These are phyloP conservation scores for Globisporangium cylindrosporum DNA, from an alignment of 352 stramenopile species.

Conservation along the genomic window DNA sequence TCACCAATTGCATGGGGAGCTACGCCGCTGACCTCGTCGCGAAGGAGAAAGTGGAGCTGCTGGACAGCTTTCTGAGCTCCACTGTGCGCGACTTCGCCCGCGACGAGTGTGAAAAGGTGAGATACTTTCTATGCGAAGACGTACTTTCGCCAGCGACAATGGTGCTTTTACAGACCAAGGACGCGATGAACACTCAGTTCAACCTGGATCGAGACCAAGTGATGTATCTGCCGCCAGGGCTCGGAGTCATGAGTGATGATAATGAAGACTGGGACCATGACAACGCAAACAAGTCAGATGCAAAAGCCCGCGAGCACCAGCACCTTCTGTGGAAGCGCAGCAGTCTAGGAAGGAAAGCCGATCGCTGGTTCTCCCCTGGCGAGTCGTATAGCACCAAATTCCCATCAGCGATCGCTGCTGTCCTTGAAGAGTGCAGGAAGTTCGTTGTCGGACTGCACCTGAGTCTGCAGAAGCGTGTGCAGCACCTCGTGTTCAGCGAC, in stretches of 20 bases:
- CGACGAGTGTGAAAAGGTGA: neutral
- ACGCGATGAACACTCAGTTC: neutral
- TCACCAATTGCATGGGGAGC: neutral
- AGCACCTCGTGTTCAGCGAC: neutral
- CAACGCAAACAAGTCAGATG: neutral
- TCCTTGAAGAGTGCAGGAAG: neutral
- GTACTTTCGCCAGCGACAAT: neutral
- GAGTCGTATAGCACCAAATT: neutral
- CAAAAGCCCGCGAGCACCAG: neutral
- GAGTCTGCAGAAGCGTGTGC: neutral
- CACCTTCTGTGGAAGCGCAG: neutral
- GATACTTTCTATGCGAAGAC: slow-evolving; percentile 2
- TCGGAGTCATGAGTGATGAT: neutral
- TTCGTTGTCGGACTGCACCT: neutral
- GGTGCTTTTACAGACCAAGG: neutral
- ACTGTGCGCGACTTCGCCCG: neutral
- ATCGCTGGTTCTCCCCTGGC: neutral
- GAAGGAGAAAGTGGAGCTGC: neutral
- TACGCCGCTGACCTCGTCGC: neutral
- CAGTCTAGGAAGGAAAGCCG: neutral
- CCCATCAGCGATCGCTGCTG: neutral
- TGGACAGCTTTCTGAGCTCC: neutral
- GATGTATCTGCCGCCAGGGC: neutral
- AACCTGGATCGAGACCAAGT: slow-evolving; percentile 3
- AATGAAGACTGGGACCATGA: neutral